Evolutionary conservation across 257 asterid genomes (phyloP).

Genomic region (Plantago elongata): DNA sequence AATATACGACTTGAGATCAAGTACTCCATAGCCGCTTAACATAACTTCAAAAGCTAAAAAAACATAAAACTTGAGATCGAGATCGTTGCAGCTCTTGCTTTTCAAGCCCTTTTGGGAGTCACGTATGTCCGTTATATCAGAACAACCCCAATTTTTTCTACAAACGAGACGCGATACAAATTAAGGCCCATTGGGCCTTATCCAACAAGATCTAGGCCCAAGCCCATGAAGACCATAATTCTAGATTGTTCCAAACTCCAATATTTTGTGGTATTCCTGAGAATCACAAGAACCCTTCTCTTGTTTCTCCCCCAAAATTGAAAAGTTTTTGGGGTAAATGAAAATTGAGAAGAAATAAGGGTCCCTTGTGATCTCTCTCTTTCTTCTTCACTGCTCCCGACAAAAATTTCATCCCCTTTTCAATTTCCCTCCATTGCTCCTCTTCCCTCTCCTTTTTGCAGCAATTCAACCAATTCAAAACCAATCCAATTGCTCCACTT

Average conservation of each 20-base stretch:
- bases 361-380: slow-evolving; percentile 21
- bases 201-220: no score
- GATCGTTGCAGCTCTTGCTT: no score
- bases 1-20: no score
- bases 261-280: neutral
- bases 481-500: slow-evolving; percentile 7
- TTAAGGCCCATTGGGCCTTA: no score
- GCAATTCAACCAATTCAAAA: neutral
- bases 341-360: slow-evolving; percentile 36
- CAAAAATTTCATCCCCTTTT: slow-evolving; percentile 1
- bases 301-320: slow-evolving; percentile 20
- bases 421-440: slow-evolving; percentile 14
- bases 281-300: neutral
- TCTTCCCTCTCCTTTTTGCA: slow-evolving; percentile 28
- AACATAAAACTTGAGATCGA: no score
- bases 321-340: slow-evolving; percentile 31
- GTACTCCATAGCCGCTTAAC: no score
- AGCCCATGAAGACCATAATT: neutral
- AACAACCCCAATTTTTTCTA: no score
- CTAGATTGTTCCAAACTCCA: slow-evolving; percentile 17
- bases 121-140: no score
- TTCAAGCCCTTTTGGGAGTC: no score
- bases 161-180: no score
- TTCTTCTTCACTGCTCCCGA: slow-evolving; percentile 12
- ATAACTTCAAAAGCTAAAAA: no score